Evolutionary conservation across 306 rosid genomes (phyloP), one percentile per base, ranked within the genome.

Genomic region (Fragaria vesca): DNA sequence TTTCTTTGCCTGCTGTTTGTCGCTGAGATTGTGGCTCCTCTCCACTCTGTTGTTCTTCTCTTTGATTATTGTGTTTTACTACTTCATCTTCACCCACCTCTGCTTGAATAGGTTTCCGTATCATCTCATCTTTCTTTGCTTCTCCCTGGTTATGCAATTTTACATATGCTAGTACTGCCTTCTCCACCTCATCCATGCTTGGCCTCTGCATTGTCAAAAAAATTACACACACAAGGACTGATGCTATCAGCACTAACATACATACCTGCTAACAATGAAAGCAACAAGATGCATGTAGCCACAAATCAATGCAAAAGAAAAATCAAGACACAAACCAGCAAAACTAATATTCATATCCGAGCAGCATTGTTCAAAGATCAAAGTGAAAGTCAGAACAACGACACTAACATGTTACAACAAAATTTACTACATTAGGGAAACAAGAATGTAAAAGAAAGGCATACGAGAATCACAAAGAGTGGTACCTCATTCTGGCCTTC

Each of bases 401-500:
- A 17, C 63, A 36, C 66, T 6, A 54, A 12, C 36, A 60, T 10
- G 18, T 60, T 11, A 60, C 66, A 63, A 48, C 21, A 63, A 50
- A 36, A 18, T 63, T 42, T 12, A 66, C 63, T 5, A 34, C 65
- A 52, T 17, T 1, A 50, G 34, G 63, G 30, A 50, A 71, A 6
- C 16, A 54, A 5, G n/a, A 66, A 76, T 21, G 15, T 48, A 12
- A 20, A 20, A n/a, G 38, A 76, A 47, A 12, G 36, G 45, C 20
- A 24, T 71, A 30, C 28, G 47, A 6, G 42, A 24, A 58, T 46
- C 15, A 47, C 51, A 72, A 45, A 50, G 0, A 21, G 2, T 28
- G 13, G 69, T 66, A 73, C 83, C 79, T 73, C 83, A 34, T 9
- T 12, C 55, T 69, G 69, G 18, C 24, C 68, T 6, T 76, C 70